Conservation (phyloP, 1,139 yeast genomes). For the Candida tetrigidarum region DNA sequence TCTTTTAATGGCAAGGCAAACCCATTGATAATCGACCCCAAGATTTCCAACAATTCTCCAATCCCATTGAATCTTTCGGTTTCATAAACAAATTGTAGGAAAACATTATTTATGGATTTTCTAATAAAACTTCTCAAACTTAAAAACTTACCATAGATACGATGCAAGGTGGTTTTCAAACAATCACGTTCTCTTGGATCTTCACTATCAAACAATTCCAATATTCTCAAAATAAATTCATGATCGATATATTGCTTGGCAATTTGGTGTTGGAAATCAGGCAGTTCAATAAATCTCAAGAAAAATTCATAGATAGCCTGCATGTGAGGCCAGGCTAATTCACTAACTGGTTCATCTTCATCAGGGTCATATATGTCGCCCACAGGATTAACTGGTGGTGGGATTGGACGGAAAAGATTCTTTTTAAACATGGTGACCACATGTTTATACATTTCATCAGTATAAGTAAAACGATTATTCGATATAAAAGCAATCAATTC, state of each 20-base stretch:
- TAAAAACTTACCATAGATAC: slow-evolving; percentile 94
- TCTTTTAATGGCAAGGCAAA: slow-evolving; percentile 97
- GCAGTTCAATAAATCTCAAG: slow-evolving; percentile 88
- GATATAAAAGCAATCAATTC: slow-evolving; percentile 90
- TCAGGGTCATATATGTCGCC: slow-evolving; percentile 98
- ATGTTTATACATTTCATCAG: slow-evolving; percentile 88
- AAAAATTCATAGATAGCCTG: slow-evolving; percentile 95
- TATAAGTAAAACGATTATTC: slow-evolving; percentile 77
- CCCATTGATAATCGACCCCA: slow-evolving; percentile 97
- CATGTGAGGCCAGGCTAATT: slow-evolving; percentile 99
- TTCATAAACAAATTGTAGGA: slow-evolving; percentile 91
- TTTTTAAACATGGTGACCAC: slow-evolving; percentile 89
- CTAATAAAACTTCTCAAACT: slow-evolving; percentile 90
- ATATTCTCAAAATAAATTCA: slow-evolving; percentile 74
- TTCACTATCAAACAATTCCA: slow-evolving; percentile 93
- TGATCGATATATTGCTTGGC: slow-evolving; percentile 97
- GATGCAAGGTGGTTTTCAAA: slow-evolving; percentile 89
- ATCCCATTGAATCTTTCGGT: slow-evolving; percentile 96
- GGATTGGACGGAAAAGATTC: slow-evolving; percentile 92
- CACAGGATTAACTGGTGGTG: slow-evolving; percentile 97
- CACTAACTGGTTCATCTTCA: slow-evolving; percentile 97
- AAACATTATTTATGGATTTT: slow-evolving; percentile 89
- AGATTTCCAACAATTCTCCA: slow-evolving; percentile 90
- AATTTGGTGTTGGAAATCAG: slow-evolving; percentile 90
- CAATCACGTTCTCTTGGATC: slow-evolving; percentile 97